Evolutionary conservation across 495 filamentous ascomycete species (phyloP).

Genomic region (Evansstolkia leycettana): DNA sequence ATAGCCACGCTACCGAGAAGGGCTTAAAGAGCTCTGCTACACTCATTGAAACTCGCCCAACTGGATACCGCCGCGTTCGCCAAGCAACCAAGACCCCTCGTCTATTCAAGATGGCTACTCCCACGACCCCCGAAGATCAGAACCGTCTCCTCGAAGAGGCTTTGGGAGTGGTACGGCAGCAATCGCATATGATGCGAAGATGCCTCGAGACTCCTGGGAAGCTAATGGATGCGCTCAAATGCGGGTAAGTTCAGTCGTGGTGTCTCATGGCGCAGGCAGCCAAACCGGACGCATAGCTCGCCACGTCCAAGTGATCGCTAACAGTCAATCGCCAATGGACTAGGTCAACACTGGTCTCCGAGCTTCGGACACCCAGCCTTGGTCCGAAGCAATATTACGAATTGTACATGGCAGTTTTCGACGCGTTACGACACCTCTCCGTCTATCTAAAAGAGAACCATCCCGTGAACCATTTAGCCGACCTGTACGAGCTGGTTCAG

Average conservation of each 20-base stretch:
- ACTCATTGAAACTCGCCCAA: constrained; percentile 8
- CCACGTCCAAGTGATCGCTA: constrained; percentile 3
- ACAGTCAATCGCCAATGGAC: constrained; percentile 5
- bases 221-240: constrained; percentile 99
- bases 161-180: constrained; percentile 87
- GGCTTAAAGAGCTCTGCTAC: not conserved
- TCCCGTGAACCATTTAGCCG: constrained; percentile 93
- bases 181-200: constrained; percentile 91
- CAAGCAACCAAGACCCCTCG: constrained; percentile 6
- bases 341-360: constrained; percentile 94
- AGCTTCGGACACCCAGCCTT: constrained; percentile 88
- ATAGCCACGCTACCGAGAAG: no score
- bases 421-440: constrained; percentile 91
- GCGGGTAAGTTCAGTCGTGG: constrained; percentile 58
- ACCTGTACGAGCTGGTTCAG: constrained; percentile 96
- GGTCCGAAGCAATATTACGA: constrained; percentile 99
- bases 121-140: constrained; percentile 76
- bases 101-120: constrained; percentile 36
- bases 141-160: constrained; percentile 93
- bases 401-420: constrained; percentile 97
- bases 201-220: constrained; percentile 95
- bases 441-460: constrained; percentile 95
- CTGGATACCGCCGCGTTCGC: constrained; percentile 17
- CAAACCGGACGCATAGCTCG: constrained; percentile 9
- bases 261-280: constrained; percentile 18